Evolutionary conservation across 441 rosid species (phyloP).

Genomic region (Hypseocharis bilobata): DNA sequence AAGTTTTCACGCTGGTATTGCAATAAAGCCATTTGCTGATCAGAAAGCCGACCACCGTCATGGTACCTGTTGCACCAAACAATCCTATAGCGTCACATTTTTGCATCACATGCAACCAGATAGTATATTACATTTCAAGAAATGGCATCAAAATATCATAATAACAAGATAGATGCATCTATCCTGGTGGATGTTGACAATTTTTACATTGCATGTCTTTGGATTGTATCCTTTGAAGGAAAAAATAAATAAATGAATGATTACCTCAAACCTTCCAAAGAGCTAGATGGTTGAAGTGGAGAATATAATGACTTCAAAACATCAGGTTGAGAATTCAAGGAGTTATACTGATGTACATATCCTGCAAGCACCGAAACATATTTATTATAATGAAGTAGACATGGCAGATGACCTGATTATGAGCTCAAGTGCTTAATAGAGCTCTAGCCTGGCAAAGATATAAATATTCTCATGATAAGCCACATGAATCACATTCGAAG

Average conservation of each 20-base stretch:
- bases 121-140: background rate
- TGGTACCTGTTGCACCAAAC: constrained; percentile 55
- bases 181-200: background rate
- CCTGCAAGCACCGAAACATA: constrained; percentile 41
- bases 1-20: constrained; percentile 37
- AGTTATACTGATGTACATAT: constrained; percentile 75
- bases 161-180: constrained; percentile 6
- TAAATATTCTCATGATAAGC: constrained; percentile 2
- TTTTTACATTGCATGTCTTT: background rate
- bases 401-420: background rate
- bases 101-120: background rate
- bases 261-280: constrained; percentile 90
- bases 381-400: background rate
- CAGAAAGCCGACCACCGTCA: constrained; percentile 91
- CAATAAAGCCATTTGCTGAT: constrained; percentile 94
- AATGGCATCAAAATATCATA: constrained; percentile 1
- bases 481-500: background rate
- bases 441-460: background rate
- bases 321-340: constrained; percentile 82
- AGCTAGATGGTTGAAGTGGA: constrained; percentile 87
- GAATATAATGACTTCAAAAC: constrained; percentile 87
- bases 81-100: background rate
- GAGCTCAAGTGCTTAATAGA: background rate
- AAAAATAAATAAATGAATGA: background rate
- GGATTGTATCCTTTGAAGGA: background rate